A percentile compares a stretch with the other conserved stretches of the same genome.
Evolutionary conservation across 345 rosid species (phyloP).

Genomic region (Euphorbia peplus): DNA sequence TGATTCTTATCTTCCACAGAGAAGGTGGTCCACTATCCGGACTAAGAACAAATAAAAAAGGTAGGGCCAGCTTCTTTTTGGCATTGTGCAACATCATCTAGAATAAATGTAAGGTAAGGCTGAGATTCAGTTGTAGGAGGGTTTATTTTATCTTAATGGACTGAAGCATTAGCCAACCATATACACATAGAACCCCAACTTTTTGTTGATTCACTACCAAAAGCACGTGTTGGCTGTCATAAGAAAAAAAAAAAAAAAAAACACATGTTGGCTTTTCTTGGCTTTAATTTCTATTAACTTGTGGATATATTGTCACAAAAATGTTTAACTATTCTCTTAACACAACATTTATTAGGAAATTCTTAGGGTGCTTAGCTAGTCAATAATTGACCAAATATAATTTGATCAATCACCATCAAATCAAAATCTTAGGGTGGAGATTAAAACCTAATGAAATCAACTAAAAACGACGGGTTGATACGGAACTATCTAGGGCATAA

Average conservation of each 20-base stretch:
- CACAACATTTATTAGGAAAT: too few species aligned
- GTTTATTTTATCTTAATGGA: conserved; percentile 21
- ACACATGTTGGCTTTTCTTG: conserved; percentile 24
- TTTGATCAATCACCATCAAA: too few species aligned
- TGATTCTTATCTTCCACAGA: background rate
- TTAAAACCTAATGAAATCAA: too few species aligned
- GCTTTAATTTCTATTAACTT: conserved; percentile 6
- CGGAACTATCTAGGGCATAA: too few species aligned
- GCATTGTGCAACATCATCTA: background rate
- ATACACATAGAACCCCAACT: conserved; percentile 18
- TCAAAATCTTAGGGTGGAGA: too few species aligned
- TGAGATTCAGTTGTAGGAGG: conserved; percentile 22
- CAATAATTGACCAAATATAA: too few species aligned
- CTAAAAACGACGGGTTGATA: too few species aligned
- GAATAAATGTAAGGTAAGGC: conserved; percentile 16
- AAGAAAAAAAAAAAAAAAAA: too few species aligned
- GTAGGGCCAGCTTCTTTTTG: conserved; percentile 9
- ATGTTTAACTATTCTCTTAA: too few species aligned
- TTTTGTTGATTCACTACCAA: conserved; percentile 21
- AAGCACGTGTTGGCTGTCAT: conserved; percentile 14
- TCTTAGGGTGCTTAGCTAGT: too few species aligned
- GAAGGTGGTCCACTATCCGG: conserved; percentile 16
- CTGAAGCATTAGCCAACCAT: conserved; percentile 29
- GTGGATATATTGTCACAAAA: conserved; percentile 5
- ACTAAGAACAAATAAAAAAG: background rate